A percentile compares a stretch with the other conserved stretches of the same genome.
These are phyloP conservation scores for Boletus sp. DNA, from an alignment of 1,284 basidiomycete genomes.

Conservation along the genomic window DNA sequence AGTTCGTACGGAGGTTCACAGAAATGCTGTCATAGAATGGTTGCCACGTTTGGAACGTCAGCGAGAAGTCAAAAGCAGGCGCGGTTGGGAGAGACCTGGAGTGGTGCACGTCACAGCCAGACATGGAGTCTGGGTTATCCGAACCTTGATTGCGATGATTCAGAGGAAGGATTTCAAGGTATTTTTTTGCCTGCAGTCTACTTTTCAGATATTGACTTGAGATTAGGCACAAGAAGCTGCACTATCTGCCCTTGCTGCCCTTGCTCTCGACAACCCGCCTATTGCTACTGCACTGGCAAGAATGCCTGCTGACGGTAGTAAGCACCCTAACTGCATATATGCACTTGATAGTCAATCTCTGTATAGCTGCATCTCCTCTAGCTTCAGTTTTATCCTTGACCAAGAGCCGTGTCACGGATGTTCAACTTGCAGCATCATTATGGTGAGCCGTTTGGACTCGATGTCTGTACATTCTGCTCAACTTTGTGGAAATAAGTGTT, in stretches of 20 bases:
- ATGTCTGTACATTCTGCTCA: background rate
- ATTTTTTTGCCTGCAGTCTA: conserved; percentile 4
- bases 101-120: conserved; percentile 37
- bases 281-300: conserved; percentile 49
- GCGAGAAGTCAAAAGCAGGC: conserved; percentile 51
- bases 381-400: conserved; percentile 42
- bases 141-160: conserved; percentile 47
- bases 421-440: conserved; percentile 63
- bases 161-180: conserved; percentile 53
- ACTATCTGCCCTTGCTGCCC: conserved; percentile 62
- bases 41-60: conserved; percentile 51
- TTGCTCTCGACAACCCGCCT: conserved; percentile 61
- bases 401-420: conserved; percentile 52
- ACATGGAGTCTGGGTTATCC: conserved; percentile 57
- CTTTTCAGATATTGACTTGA: background rate
- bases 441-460: conserved; percentile 44
- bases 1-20: conserved; percentile 51
- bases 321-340: conserved; percentile 8
- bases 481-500: conserved; percentile 36
- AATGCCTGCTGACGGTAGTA: conserved; percentile 39
- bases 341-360: background rate
- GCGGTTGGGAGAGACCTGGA: conserved; percentile 65
- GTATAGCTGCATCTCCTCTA: conserved; percentile 36
- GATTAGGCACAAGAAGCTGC: conserved; percentile 66
- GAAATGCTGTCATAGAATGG: conserved; percentile 61